These are phyloP conservation scores for Dimargaris cristalligena DNA, from an alignment of 192 early-diverging fungal genomes.

Conservation along the genomic window DNA sequence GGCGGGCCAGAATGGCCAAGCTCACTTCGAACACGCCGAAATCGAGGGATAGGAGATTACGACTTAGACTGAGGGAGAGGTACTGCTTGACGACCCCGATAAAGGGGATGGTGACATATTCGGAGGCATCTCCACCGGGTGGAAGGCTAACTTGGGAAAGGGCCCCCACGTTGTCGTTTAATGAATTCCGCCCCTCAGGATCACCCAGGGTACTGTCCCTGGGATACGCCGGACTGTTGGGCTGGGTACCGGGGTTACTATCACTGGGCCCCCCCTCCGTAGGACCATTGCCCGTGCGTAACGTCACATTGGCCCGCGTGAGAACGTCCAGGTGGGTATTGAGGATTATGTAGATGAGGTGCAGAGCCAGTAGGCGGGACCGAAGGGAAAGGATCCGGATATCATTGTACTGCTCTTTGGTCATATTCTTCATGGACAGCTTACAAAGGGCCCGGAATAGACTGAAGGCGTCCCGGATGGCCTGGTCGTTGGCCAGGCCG, in stretches of 20 bases:
- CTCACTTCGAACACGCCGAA: constrained; percentile 67
- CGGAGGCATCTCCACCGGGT: background rate
- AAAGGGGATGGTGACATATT: constrained; percentile 38
- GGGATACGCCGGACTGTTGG: no score
- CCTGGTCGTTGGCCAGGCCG: constrained; percentile 15
- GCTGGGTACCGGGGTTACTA: no score
- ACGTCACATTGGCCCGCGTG: constrained; percentile 32
- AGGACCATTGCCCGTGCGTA: constrained; percentile 6
- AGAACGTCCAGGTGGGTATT: constrained; percentile 62
- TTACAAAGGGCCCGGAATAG: constrained; percentile 80
- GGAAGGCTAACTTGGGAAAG: no score
- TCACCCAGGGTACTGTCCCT: background rate
- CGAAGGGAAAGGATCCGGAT: constrained; percentile 64
- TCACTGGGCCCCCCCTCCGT: background rate
- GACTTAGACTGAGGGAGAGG: constrained; percentile 59
- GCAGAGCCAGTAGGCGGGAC: constrained; percentile 68
- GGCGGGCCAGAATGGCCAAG: constrained; percentile 68
- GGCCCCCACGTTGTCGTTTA: background rate
- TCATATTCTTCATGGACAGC: constrained; percentile 68
- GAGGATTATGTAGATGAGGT: constrained; percentile 58
- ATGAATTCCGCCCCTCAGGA: background rate
- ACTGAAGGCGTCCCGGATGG: constrained; percentile 57
- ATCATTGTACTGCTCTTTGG: constrained; percentile 47
- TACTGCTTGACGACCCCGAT: constrained; percentile 76
- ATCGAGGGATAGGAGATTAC: constrained; percentile 62